These are phyloP conservation scores for Oldenlandia corymbosa DNA, from an alignment of 257 asterid genomes.

Conservation along the genomic window DNA sequence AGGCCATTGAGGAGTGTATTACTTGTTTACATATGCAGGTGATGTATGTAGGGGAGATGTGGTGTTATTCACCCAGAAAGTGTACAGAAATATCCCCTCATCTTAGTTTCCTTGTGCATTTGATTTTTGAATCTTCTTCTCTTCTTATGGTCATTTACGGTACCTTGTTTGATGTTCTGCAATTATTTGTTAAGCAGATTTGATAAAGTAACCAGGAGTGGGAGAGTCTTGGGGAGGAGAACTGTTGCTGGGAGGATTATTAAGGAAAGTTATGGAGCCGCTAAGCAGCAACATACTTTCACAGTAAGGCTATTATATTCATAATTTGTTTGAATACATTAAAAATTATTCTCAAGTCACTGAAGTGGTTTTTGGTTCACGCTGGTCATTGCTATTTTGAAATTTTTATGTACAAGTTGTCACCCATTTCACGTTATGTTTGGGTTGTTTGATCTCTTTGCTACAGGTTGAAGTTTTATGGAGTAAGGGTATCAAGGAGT, in stretches of 20 bases:
- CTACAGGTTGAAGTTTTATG: constrained; percentile 71
- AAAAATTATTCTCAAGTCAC: too few relatives aligned
- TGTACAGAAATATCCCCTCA: constrained; percentile 30
- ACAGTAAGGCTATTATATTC: constrained; percentile 35
- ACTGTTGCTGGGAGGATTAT: constrained; percentile 66
- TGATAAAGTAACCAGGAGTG: constrained; percentile 42
- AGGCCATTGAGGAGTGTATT: not conserved
- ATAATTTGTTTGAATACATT: too few relatives aligned
- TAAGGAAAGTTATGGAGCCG: constrained; percentile 75
- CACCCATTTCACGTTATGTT: not conserved
- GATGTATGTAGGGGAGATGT: constrained; percentile 82
- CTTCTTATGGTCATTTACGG: not conserved
- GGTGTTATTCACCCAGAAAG: constrained; percentile 69
- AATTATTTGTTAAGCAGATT: constrained; percentile 28
- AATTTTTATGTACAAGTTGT: not conserved
- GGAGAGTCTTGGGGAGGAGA: constrained; percentile 42
- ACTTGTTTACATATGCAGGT: constrained; percentile 34
- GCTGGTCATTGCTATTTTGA: too few relatives aligned
- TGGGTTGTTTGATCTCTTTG: not conserved
- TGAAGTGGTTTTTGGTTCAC: too few relatives aligned
- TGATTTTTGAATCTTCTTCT: not conserved
- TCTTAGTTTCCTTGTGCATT: not conserved
- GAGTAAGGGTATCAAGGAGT: constrained; percentile 56
- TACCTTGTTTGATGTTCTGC: not conserved
- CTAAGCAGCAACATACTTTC: constrained; percentile 84